These are phyloP conservation scores for Phytophthora podocarpi DNA, from an alignment of 352 stramenopile genomes.

Conservation along the genomic window DNA sequence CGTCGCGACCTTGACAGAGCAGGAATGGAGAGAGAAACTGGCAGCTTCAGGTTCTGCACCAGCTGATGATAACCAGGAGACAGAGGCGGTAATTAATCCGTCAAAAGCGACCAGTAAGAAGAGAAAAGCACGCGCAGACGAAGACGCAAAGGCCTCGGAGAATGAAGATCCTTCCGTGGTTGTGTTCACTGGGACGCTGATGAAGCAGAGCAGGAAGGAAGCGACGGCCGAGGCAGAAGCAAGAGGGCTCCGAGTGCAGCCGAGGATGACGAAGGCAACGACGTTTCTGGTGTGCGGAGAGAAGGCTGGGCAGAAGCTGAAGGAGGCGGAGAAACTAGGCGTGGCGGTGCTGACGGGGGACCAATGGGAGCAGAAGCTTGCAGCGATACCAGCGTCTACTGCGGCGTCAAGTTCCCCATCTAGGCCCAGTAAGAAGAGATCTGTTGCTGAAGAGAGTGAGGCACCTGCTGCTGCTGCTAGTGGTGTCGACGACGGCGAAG, in stretches of 20 bases:
- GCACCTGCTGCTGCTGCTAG: neutral
- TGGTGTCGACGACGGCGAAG: slow-evolving; percentile 7
- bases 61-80: neutral
- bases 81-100: neutral
- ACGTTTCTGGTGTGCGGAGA: slow-evolving; percentile 57
- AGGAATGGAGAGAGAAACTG: slow-evolving; percentile 45
- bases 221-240: slow-evolving; percentile 36
- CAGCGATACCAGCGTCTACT: neutral
- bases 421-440: slow-evolving; percentile 17
- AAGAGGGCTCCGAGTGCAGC: slow-evolving; percentile 43
- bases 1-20: slow-evolving; percentile 43
- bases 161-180: slow-evolving; percentile 13
- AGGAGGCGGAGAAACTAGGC: slow-evolving; percentile 48
- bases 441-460: slow-evolving; percentile 17
- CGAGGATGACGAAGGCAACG: slow-evolving; percentile 45
- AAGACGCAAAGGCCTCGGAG: neutral
- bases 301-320: slow-evolving; percentile 51
- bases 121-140: slow-evolving; percentile 12
- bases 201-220: slow-evolving; percentile 47
- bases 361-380: slow-evolving; percentile 40
- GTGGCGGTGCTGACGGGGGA: slow-evolving; percentile 45
- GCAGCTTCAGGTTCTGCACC: neutral
- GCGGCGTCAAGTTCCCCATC: neutral
- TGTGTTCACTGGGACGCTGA: slow-evolving; percentile 41
- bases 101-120: slow-evolving; percentile 4